A percentile compares a stretch with the other conserved stretches of the same genome.
phyloP scores from a whole-genome alignment of 108 stramenopile species.

The Stephanodiscus triporus region DNA sequence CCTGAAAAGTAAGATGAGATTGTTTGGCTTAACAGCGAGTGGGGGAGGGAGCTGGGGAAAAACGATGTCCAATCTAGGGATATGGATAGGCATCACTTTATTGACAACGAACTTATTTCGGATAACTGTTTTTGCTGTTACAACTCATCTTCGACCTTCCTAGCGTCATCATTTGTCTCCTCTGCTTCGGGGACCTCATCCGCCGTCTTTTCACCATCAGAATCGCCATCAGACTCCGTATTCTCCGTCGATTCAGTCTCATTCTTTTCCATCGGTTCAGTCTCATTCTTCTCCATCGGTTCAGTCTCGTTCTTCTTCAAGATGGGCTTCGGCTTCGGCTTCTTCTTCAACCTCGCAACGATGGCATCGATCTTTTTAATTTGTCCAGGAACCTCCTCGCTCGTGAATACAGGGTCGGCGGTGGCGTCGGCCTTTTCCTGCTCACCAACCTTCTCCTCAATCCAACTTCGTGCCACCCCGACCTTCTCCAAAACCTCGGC shows the following conservation, averaged over 20 bases:
- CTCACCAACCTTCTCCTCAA: slow-evolving; percentile 72
- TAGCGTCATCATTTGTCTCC: slow-evolving; percentile 26
- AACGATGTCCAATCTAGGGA: no score
- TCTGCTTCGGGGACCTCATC: slow-evolving; percentile 21
- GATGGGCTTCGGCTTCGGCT: slow-evolving; percentile 80
- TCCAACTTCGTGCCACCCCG: slow-evolving; percentile 70
- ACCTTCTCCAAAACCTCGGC: slow-evolving; percentile 79
- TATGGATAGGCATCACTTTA: no score
- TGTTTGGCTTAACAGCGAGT: no score
- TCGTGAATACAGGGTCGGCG: slow-evolving; percentile 85
- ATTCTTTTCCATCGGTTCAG: slow-evolving; percentile 28
- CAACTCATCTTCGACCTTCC: slow-evolving; percentile 27
- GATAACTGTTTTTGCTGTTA: no score
- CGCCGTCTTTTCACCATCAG: slow-evolving; percentile 11
- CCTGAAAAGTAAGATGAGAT: no score
- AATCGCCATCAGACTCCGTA: slow-evolving; percentile 5
- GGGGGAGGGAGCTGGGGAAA: no score
- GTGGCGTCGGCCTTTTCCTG: slow-evolving; percentile 73
- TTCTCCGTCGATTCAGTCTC: slow-evolving; percentile 13
- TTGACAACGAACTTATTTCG: no score
- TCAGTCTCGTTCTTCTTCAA: slow-evolving; percentile 50
- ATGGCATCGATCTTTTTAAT: slow-evolving; percentile 75
- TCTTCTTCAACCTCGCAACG: slow-evolving; percentile 71
- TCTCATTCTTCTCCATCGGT: slow-evolving; percentile 54
- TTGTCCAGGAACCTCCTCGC: slow-evolving; percentile 77